Conservation (phyloP, 2,329 filamentous ascomycete genomes). For the Chaetomium sp. region DNA sequence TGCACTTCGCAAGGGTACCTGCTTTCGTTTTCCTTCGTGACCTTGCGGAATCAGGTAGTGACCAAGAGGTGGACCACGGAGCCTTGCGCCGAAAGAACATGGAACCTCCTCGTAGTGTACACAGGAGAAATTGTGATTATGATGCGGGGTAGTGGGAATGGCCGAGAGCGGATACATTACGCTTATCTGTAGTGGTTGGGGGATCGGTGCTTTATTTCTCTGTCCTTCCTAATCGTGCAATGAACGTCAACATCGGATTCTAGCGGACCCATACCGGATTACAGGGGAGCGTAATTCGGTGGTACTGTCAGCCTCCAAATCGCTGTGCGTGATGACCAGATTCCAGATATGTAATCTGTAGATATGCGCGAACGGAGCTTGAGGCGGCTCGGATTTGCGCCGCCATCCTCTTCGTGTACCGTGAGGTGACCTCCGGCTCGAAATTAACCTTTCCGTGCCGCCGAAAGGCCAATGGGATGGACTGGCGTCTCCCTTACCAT, state of each 20-base stretch:
- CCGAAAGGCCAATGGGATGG: constrained; percentile 3
- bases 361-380: not conserved
- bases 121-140: not conserved
- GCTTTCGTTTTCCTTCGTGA: not conserved
- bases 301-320: too few species aligned
- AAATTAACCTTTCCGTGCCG: not conserved
- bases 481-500: not conserved
- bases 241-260: not conserved
- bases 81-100: constrained; percentile 1
- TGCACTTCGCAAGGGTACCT: not conserved
- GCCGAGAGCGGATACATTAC: not conserved
- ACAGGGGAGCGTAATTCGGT: too few species aligned
- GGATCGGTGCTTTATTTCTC: not conserved
- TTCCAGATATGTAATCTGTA: not conserved
- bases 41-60: not conserved
- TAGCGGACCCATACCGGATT: not conserved
- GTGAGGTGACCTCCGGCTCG: not conserved
- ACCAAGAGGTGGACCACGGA: not conserved
- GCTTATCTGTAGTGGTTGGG: not conserved
- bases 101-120: too few species aligned
- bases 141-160: constrained; percentile 12
- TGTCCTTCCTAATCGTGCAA: not conserved
- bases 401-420: not conserved
- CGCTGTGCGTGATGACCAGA: too few species aligned
- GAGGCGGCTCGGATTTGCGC: not conserved